Percentiles rank a stretch among this genome's conserved stretches.
Conservation (phyloP, 805 yeast species). For the Metschnikowia arizonensis region DNA sequence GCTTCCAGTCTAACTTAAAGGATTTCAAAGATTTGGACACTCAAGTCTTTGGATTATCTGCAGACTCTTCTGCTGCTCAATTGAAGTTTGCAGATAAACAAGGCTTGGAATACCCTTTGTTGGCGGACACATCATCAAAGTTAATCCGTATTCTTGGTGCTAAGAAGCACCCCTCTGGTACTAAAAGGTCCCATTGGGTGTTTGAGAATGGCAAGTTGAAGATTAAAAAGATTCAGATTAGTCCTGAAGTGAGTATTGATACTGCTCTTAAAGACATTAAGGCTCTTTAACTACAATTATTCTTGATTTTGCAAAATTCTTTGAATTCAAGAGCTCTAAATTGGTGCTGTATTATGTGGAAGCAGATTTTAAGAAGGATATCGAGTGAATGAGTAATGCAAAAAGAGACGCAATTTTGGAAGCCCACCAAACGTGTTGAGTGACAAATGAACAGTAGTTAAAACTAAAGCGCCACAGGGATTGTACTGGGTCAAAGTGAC, state of each 20-base stretch:
- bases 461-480: constrained; percentile 64
- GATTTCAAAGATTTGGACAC: constrained; percentile 49
- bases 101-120: constrained; percentile 63
- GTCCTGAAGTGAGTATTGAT: constrained; percentile 49
- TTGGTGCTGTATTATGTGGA: neutral
- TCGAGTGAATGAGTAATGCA: constrained; percentile 29
- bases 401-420: constrained; percentile 50
- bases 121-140: constrained; percentile 70
- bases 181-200: constrained; percentile 88
- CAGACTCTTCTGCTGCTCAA: constrained; percentile 79
- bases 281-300: neutral
- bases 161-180: constrained; percentile 70
- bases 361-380: constrained; percentile 1
- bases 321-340: neutral
- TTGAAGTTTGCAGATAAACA: constrained; percentile 71
- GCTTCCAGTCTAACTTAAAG: constrained; percentile 67
- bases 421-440: constrained; percentile 97
- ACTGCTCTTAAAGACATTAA: constrained; percentile 50
- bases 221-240: constrained; percentile 48
- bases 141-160: constrained; percentile 78
- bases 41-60: constrained; percentile 73
- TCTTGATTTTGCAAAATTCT: neutral
- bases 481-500: constrained; percentile 47
- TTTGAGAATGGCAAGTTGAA: constrained; percentile 71
- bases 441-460: constrained; percentile 71